Percentiles rank a stretch among this genome's conserved stretches.
These are phyloP conservation scores for Poterioochromonas sp. DNA, from an alignment of 352 stramenopile genomes.

Conservation along the genomic window DNA sequence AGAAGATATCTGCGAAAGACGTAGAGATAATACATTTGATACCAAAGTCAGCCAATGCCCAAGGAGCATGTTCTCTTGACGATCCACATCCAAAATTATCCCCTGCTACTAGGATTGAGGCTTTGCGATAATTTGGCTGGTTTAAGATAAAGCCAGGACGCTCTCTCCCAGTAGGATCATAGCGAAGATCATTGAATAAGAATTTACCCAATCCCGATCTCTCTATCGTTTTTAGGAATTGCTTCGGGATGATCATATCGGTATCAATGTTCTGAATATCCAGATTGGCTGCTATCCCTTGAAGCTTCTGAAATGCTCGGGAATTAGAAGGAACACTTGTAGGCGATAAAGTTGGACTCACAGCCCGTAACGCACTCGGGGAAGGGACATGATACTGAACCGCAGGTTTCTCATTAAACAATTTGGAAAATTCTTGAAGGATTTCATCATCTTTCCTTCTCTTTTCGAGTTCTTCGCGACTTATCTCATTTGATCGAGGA, in stretches of 20 bases:
- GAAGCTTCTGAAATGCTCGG: slow-evolving; percentile 38
- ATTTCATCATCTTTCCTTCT: background rate
- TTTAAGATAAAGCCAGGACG: slow-evolving; percentile 60
- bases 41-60: slow-evolving; percentile 65
- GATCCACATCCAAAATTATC: slow-evolving; percentile 71
- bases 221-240: slow-evolving; percentile 72
- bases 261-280: slow-evolving; percentile 72
- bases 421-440: background rate
- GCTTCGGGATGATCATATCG: slow-evolving; percentile 73
- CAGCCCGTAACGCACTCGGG: no score
- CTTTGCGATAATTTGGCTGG: slow-evolving; percentile 54
- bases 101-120: slow-evolving; percentile 61
- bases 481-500: slow-evolving; percentile 32
- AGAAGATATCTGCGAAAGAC: slow-evolving; percentile 71
- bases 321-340: background rate
- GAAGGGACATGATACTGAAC: no score
- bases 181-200: slow-evolving; percentile 62
- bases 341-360: background rate
- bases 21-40: slow-evolving; percentile 63
- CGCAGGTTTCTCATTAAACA: no score
- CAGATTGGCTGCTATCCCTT: slow-evolving; percentile 55
- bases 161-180: slow-evolving; percentile 56
- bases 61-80: slow-evolving; percentile 64
- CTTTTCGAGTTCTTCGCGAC: no score
- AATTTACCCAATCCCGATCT: slow-evolving; percentile 59